Evolutionary conservation across 2,329 filamentous ascomycete genomes (phyloP).

Genomic region (Pseudogymnoascus pannorum): DNA sequence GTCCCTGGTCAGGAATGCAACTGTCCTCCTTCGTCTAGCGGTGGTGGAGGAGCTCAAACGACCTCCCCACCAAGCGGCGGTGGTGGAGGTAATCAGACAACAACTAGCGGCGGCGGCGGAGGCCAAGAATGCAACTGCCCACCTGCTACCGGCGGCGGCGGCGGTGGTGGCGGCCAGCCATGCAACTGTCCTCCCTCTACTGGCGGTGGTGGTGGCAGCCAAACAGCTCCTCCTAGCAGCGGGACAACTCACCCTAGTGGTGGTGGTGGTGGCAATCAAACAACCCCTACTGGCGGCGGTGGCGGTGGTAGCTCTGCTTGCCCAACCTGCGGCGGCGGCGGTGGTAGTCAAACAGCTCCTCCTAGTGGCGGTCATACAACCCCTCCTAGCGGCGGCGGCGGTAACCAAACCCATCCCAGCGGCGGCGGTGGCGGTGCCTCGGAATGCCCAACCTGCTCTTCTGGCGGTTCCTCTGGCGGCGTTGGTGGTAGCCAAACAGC

Average conservation of each 20-base stretch:
- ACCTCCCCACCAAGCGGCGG: neutral
- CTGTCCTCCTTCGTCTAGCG: neutral
- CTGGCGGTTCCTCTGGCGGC: too few relatives aligned
- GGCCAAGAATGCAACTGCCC: neutral
- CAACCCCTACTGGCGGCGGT: neutral
- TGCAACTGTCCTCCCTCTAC: neutral
- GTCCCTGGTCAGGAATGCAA: neutral
- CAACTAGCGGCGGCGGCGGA: neutral
- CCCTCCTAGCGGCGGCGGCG: neutral
- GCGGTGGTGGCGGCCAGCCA: neutral
- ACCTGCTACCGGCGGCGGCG: neutral
- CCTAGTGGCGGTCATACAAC: too few relatives aligned
- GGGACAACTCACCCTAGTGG: neutral
- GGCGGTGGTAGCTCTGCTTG: too few relatives aligned
- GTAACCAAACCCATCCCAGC: neutral
- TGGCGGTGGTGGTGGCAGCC: neutral
- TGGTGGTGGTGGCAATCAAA: neutral
- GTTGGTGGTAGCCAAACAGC: too few relatives aligned
- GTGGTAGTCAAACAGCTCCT: neutral
- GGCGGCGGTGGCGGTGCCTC: neutral
- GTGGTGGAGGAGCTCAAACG: neutral
- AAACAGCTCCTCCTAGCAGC: neutral
- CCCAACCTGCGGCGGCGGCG: too few relatives aligned
- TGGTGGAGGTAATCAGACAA: neutral
- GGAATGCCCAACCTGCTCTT: too few relatives aligned